A percentile compares a stretch with the other conserved stretches of the same genome.
Conservation (phyloP, 2,329 filamentous ascomycete genomes). For the Xylariales sp. region DNA sequence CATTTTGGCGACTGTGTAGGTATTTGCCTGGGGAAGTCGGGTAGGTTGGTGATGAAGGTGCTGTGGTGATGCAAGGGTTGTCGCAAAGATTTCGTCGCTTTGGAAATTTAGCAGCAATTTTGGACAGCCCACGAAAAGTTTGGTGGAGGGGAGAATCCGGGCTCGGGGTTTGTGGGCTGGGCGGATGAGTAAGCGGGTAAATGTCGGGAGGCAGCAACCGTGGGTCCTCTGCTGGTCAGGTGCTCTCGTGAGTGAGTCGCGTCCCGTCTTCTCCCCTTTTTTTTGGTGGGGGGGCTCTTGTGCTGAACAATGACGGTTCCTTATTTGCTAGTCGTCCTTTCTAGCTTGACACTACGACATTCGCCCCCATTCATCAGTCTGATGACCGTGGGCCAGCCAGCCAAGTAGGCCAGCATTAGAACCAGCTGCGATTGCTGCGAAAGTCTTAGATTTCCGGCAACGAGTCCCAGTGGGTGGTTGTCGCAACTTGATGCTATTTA, state of each 20-base stretch:
- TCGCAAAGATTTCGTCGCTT: constrained; percentile 1
- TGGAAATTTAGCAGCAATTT: neutral
- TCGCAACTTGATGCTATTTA: no score
- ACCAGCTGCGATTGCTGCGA: no score
- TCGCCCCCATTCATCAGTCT: no score
- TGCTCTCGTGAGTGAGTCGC: constrained; percentile 23
- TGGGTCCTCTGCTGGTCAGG: constrained; percentile 11
- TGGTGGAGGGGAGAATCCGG: constrained; percentile 6
- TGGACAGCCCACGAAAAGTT: constrained; percentile 2
- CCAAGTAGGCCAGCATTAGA: no score
- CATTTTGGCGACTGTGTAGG: constrained; percentile 62
- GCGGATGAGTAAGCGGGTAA: neutral
- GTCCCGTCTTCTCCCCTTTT: constrained; percentile 1
- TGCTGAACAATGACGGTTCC: no score
- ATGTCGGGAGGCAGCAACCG: neutral
- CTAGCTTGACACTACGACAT: no score
- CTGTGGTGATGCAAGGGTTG: constrained; percentile 1
- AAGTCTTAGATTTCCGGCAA: no score
- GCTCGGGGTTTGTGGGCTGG: neutral
- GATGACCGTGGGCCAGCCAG: no score
- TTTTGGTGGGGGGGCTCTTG: no score
- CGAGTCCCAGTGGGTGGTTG: no score
- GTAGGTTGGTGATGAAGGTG: constrained; percentile 11
- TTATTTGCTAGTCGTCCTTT: no score
- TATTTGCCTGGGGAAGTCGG: constrained; percentile 24